phyloP scores from a whole-genome alignment of 2,329 filamentous ascomycete species.

The Zymoseptoria tritici region DNA sequence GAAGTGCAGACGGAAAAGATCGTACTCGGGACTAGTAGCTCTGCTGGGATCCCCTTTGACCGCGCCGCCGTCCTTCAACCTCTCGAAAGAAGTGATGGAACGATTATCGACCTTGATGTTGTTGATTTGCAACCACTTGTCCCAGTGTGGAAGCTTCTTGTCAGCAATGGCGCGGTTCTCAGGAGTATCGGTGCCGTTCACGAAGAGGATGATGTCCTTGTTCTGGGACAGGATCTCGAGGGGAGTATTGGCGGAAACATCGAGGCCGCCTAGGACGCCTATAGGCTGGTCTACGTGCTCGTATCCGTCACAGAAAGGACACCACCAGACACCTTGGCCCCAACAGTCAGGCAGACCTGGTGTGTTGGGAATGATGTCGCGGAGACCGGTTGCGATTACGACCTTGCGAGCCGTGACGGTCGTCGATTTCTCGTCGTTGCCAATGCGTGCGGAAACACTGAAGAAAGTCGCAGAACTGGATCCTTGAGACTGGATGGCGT shows the following conservation, averaged over 20 bases:
- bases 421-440: conserved; percentile 5
- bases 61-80: conserved; percentile 7
- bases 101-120: conserved; percentile 11
- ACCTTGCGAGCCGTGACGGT: conserved; percentile 15
- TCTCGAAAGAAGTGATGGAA: conserved; percentile 3
- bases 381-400: conserved; percentile 17
- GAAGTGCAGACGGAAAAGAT: conserved; percentile 10
- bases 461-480: conserved; percentile 2
- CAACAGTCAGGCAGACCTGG: conserved; percentile 19
- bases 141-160: conserved; percentile 8
- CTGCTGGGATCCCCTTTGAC: conserved; percentile 5
- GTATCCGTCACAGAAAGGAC: conserved; percentile 21
- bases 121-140: conserved; percentile 7
- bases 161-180: conserved; percentile 6
- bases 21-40: conserved; percentile 9
- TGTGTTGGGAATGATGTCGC: conserved; percentile 16
- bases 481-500: conserved; percentile 4
- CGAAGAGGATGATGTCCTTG: conserved; percentile 9
- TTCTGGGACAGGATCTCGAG: conserved; percentile 9
- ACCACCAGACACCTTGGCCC: conserved; percentile 22
- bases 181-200: conserved; percentile 11
- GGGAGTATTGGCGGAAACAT: conserved; percentile 3
- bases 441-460: conserved; percentile 6
- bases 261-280: conserved; percentile 7
- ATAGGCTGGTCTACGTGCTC: conserved; percentile 10